phyloP scores from a whole-genome alignment of 129 eudicot genomes.

The Pittosporum tobira region DNA sequence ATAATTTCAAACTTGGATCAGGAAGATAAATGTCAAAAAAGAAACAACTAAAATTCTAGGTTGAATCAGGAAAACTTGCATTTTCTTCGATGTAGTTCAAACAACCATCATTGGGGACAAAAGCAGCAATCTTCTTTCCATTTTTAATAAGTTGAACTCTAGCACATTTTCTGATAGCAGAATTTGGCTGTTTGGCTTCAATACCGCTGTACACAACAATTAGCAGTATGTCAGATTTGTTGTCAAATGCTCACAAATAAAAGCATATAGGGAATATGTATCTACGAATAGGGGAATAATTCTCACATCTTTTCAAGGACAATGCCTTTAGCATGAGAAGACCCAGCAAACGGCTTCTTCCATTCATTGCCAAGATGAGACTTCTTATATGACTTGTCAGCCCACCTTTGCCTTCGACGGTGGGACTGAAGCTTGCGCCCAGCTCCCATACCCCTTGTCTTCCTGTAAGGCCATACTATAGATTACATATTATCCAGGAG shows the following conservation, averaged over 20 bases:
- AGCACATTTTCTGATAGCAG: constrained; percentile 67
- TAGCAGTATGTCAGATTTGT: background rate
- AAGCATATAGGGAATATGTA: background rate
- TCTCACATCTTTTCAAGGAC: constrained; percentile 59
- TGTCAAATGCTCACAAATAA: background rate
- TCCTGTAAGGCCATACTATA: constrained; percentile 15
- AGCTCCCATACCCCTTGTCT: constrained; percentile 70
- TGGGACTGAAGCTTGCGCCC: constrained; percentile 68
- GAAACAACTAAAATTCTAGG: background rate
- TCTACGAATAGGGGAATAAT: background rate
- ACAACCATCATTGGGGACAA: constrained; percentile 69
- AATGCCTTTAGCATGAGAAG: constrained; percentile 67
- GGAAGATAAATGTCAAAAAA: background rate
- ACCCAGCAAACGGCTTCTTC: constrained; percentile 72
- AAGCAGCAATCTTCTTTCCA: constrained; percentile 71
- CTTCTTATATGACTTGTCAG: constrained; percentile 64
- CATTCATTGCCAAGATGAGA: constrained; percentile 69
- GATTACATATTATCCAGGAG: background rate
- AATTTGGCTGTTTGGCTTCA: constrained; percentile 67
- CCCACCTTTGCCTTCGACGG: constrained; percentile 60
- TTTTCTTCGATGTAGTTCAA: constrained; percentile 63
- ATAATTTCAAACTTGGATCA: background rate
- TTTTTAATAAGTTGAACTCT: constrained; percentile 62
- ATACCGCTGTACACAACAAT: constrained; percentile 36
- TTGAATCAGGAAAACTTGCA: constrained; percentile 18